Conservation (phyloP, 2,329 filamentous ascomycete species). For the Penicillium fuscoglaucum region DNA sequence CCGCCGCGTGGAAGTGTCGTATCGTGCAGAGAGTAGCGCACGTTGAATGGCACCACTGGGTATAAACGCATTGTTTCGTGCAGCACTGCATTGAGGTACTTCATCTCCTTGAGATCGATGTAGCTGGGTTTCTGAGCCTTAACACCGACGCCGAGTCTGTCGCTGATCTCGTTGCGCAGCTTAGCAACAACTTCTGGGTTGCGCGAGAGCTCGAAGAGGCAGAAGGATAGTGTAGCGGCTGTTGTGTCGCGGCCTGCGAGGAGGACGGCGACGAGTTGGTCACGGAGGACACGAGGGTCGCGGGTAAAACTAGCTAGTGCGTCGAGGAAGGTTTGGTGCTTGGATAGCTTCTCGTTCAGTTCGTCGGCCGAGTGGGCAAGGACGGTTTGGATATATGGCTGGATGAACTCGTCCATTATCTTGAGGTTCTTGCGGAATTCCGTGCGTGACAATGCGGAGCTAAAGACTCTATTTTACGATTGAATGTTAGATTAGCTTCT, state of each 20-base stretch:
- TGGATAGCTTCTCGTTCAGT: constrained; percentile 67
- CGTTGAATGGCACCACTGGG: constrained; percentile 76
- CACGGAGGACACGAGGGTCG: constrained; percentile 64
- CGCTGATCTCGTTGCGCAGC: constrained; percentile 71
- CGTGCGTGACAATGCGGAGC: constrained; percentile 61
- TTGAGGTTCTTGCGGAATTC: constrained; percentile 65
- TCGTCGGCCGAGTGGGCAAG: constrained; percentile 69
- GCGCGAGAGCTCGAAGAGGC: constrained; percentile 75
- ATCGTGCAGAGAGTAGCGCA: constrained; percentile 69
- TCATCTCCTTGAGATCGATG: constrained; percentile 81
- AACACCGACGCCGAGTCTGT: constrained; percentile 62
- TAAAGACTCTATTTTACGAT: constrained; percentile 55
- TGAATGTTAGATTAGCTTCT: constrained; percentile 11
- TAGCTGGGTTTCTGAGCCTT: constrained; percentile 61
- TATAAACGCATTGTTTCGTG: constrained; percentile 78
- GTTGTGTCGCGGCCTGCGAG: constrained; percentile 84
- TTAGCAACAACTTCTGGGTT: constrained; percentile 67
- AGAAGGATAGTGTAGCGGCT: constrained; percentile 76
- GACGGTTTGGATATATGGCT: constrained; percentile 73
- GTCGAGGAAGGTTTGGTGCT: constrained; percentile 82
- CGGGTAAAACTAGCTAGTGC: constrained; percentile 79
- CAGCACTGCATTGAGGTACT: constrained; percentile 70
- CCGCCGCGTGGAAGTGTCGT: constrained; percentile 72
- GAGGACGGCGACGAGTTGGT: constrained; percentile 79
- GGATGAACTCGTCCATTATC: constrained; percentile 73